phyloP scores from a whole-genome alignment of 2,329 filamentous ascomycete genomes.

The Xylariaceae sp. region DNA sequence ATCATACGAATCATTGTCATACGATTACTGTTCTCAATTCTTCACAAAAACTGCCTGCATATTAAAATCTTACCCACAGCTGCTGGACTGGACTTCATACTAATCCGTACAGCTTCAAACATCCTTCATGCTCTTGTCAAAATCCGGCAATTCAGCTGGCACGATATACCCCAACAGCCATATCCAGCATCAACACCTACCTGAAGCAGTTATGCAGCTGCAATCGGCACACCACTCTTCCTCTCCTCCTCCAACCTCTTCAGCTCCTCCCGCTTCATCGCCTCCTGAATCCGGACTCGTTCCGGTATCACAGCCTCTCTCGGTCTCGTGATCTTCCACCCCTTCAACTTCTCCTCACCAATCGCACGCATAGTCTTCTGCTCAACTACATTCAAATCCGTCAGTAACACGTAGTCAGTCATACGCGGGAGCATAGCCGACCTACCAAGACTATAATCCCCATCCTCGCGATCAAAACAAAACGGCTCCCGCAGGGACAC shows the following conservation, averaged over 20 bases:
- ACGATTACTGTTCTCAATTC: too few relatives aligned
- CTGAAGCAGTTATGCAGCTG: not conserved
- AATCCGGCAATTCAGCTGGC: not conserved
- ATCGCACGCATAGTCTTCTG: constrained; percentile 47
- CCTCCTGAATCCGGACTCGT: constrained; percentile 42
- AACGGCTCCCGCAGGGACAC: constrained; percentile 49
- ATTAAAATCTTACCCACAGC: too few relatives aligned
- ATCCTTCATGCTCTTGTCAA: too few relatives aligned
- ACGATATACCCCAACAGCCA: constrained; percentile 13
- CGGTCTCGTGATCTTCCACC: constrained; percentile 47
- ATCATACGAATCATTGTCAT: too few relatives aligned
- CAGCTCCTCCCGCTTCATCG: constrained; percentile 47
- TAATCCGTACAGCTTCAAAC: too few relatives aligned
- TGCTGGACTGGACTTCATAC: too few relatives aligned
- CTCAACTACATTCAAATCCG: constrained; percentile 39
- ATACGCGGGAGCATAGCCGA: not conserved
- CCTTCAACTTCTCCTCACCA: constrained; percentile 42
- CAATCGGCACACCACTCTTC: constrained; percentile 19
- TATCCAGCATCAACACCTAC: too few relatives aligned
- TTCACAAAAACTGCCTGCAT: too few relatives aligned
- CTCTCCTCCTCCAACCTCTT: constrained; percentile 38
- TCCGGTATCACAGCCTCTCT: constrained; percentile 48
- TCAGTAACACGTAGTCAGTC: not conserved
- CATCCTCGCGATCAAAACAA: constrained; percentile 44
- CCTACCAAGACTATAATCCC: constrained; percentile 42